Percentiles rank a stretch among this genome's conserved stretches.
Conservation (phyloP, 768 basidiomycete species). For the Amanita phalloides region DNA sequence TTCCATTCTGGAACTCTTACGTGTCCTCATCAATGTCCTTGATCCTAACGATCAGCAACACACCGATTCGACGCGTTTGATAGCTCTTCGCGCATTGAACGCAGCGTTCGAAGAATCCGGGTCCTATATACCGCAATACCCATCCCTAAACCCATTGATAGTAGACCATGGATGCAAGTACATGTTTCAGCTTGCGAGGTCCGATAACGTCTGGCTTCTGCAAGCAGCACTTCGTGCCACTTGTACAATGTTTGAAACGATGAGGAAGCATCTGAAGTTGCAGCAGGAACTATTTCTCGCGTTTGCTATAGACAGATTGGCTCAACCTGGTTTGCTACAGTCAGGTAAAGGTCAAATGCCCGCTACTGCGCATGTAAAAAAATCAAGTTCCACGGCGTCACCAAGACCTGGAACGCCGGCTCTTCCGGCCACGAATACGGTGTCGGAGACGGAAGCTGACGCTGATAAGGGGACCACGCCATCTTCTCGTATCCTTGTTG, state of each 20-base stretch:
- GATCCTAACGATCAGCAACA: slow-evolving; percentile 93
- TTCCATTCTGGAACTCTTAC: slow-evolving; percentile 84
- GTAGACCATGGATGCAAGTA: slow-evolving; percentile 91
- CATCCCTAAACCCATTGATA: slow-evolving; percentile 67
- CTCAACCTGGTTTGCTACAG: slow-evolving; percentile 33
- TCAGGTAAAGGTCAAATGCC: slow-evolving; percentile 13
- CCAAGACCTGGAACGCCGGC: slow-evolving; percentile 43
- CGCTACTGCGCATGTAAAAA: slow-evolving; percentile 18
- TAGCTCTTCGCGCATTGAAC: slow-evolving; percentile 81
- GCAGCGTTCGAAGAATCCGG: slow-evolving; percentile 83
- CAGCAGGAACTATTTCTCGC: slow-evolving; percentile 94
- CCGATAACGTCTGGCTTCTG: slow-evolving; percentile 74
- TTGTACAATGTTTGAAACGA: slow-evolving; percentile 79
- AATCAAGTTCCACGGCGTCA: slow-evolving; percentile 27
- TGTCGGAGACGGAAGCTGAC: slow-evolving; percentile 30
- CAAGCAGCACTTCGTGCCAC: slow-evolving; percentile 77
- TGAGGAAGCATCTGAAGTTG: slow-evolving; percentile 78
- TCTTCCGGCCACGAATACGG: slow-evolving; percentile 26
- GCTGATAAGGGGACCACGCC: slow-evolving; percentile 30
- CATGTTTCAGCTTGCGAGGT: slow-evolving; percentile 92
- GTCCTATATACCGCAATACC: slow-evolving; percentile 60
- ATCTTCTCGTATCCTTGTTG: slow-evolving; percentile 47
- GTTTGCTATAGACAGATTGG: slow-evolving; percentile 87
- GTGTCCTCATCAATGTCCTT: slow-evolving; percentile 90
- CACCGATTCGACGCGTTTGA: slow-evolving; percentile 89